Evolutionary conservation across 345 rosid genomes (phyloP), one percentile per base, ranked within the genome.

Genomic region (Litchi chinensis): DNA sequence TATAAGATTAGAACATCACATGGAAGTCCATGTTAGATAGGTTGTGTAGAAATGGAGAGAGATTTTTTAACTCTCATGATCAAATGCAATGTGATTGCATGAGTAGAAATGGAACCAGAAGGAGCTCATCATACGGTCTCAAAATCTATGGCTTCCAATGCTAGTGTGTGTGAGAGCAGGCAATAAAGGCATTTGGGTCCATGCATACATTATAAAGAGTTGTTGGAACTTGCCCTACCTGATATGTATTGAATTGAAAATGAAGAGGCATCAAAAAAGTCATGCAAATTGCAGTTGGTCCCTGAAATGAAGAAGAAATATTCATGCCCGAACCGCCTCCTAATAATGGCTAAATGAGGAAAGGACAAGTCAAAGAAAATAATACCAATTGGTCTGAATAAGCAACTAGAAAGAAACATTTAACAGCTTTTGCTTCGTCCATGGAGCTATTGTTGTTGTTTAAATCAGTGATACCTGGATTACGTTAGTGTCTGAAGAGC

Each of bases 21-120:
- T 80, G 83, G 83, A 80, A 80, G 41, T 73, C 83, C 13, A 68
- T 74, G 86, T 41, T 83, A 69, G 79, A 80, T 22, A 83, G 83
- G 21, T 68, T 83, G 37, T 77, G 77, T 79, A 65, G 70, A 2
- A 50, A 22, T 16, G 81, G 82, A 26, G 81, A 70, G 37, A 22
- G 65, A 12, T 11, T 50, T 50, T 50, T 41, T 6, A 50, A 50
- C 56, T 50, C 56, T 50, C 15, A 50, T 50, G 56, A 50, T 50
- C 19, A 50, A 50, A 50, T 13, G 56, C 56, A 50, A 11, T 50
- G 56, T 16, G 15, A 11, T 5, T 59, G 76, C 65, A 37, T 8
- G 26, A 72, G 10, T 63, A 37, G 62, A 59, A 39, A 39, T 6
- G 8, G 21, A n/a, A 59, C 24, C 8, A 13, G 26, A 44, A 3